phyloP scores from a whole-genome alignment of 768 basidiomycete genomes.

The Russula vinacea region DNA sequence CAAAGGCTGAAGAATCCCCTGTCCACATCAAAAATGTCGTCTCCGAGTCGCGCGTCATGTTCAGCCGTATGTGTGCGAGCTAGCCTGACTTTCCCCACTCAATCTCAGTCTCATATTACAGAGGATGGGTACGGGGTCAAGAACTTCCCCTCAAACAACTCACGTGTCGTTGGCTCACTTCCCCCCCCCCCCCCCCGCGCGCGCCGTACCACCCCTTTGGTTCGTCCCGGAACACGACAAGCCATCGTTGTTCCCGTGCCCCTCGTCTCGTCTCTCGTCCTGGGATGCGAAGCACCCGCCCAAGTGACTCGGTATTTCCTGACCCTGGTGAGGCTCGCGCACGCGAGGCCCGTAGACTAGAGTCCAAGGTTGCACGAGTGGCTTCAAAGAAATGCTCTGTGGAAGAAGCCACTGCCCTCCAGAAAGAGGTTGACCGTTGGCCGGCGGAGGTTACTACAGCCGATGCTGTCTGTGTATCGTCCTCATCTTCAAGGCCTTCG shows the following conservation, averaged over 20 bases:
- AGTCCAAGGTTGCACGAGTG: conserved; percentile 74
- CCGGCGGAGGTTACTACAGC: conserved; percentile 55
- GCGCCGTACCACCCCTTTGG: too few species aligned
- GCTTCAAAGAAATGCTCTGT: conserved; percentile 85
- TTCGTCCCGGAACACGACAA: too few species aligned
- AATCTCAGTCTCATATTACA: conserved; percentile 30
- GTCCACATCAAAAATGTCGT: conserved; percentile 92
- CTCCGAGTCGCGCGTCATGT: conserved; percentile 73
- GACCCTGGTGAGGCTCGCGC: conserved; percentile 39
- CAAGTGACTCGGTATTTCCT: conserved; percentile 29
- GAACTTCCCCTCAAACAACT: conserved; percentile 82
- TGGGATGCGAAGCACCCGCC: conserved; percentile 37
- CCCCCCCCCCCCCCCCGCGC: too few species aligned
- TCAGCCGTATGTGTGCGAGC: conserved; percentile 54
- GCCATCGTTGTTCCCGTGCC: too few species aligned
- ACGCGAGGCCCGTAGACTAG: conserved; percentile 58
- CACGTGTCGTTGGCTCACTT: too few species aligned
- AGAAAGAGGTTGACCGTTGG: conserved; percentile 79
- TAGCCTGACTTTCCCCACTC: not conserved
- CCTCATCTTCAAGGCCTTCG: conserved; percentile 26
- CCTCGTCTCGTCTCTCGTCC: too few species aligned
- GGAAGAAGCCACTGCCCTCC: conserved; percentile 74
- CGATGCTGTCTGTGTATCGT: conserved; percentile 54
- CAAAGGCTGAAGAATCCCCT: conserved; percentile 95
- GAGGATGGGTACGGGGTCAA: conserved; percentile 70